phyloP scores from a whole-genome alignment of 169 alveolate genomes.

The Plasmodium reichenowi region DNA sequence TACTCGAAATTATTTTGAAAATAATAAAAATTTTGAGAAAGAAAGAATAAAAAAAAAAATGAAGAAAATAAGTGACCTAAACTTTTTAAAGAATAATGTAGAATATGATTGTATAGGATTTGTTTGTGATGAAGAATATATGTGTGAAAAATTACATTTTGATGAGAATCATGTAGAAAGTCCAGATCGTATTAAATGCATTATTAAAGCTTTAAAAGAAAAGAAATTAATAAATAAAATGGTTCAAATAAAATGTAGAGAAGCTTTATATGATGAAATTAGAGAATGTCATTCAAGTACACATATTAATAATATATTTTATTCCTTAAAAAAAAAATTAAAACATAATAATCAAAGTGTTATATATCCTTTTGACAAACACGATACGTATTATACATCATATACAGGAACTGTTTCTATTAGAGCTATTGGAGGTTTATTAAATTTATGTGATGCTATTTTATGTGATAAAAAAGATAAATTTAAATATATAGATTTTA shows the following conservation, averaged over 20 bases:
- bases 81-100: not conserved
- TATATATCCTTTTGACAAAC: conserved; percentile 64
- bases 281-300: conserved; percentile 52
- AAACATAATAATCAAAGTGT: conserved; percentile 46
- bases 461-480: conserved; percentile 58
- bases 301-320: conserved; percentile 58
- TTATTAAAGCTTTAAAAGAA: conserved; percentile 48
- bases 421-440: conserved; percentile 80
- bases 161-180: conserved; percentile 59
- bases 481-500: conserved; percentile 64
- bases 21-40: not conserved
- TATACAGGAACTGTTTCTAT: conserved; percentile 80
- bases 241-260: conserved; percentile 68
- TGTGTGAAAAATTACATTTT: conserved; percentile 43
- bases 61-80: not conserved
- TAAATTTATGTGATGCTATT: conserved; percentile 75
- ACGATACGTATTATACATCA: conserved; percentile 80
- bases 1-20: not conserved
- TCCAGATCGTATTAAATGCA: conserved; percentile 44
- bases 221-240: conserved; percentile 66
- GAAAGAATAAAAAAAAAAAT: not conserved
- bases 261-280: conserved; percentile 56
- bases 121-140: conserved; percentile 60
- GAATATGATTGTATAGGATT: conserved; percentile 72
- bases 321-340: conserved; percentile 43